These are phyloP conservation scores for Leptographium wingfieldii DNA, from an alignment of 2,329 filamentous ascomycete species.

Conservation along the genomic window DNA sequence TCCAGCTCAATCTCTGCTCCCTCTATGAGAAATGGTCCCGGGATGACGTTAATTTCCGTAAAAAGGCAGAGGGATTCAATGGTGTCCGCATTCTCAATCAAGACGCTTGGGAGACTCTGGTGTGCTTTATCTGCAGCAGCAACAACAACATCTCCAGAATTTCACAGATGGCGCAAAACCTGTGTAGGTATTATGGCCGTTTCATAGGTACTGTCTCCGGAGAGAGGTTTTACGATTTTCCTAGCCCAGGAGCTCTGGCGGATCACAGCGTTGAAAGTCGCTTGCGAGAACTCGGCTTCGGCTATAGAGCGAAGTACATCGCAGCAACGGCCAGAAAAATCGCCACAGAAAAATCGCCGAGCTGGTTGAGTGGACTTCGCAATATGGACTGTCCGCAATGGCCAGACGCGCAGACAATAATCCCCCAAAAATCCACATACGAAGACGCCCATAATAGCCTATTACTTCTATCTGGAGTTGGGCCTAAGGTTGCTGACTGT, in stretches of 20 bases:
- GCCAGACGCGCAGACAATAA: background rate
- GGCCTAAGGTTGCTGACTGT: slow-evolving; percentile 94
- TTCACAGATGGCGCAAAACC: slow-evolving; percentile 88
- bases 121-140: slow-evolving; percentile 95
- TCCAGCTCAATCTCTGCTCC: slow-evolving; percentile 59
- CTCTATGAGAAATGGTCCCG: slow-evolving; percentile 82
- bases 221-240: slow-evolving; percentile 27
- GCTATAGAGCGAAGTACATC: slow-evolving; percentile 89
- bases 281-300: slow-evolving; percentile 76
- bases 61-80: slow-evolving; percentile 73
- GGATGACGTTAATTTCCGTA: slow-evolving; percentile 77
- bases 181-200: slow-evolving; percentile 76
- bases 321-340: slow-evolving; percentile 72
- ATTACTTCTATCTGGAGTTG: slow-evolving; percentile 71
- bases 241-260: slow-evolving; percentile 40
- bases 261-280: slow-evolving; percentile 64
- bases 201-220: slow-evolving; percentile 58
- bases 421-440: slow-evolving; percentile 31
- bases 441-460: slow-evolving; percentile 69
- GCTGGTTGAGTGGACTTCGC: slow-evolving; percentile 66
- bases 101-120: slow-evolving; percentile 87
- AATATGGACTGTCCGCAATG: slow-evolving; percentile 63
- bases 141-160: slow-evolving; percentile 97
- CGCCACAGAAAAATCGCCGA: slow-evolving; percentile 48
- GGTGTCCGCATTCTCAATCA: slow-evolving; percentile 88